Evolutionary conservation across 1,284 basidiomycete species (phyloP).

Genomic region (Xerocomus nothofagi): DNA sequence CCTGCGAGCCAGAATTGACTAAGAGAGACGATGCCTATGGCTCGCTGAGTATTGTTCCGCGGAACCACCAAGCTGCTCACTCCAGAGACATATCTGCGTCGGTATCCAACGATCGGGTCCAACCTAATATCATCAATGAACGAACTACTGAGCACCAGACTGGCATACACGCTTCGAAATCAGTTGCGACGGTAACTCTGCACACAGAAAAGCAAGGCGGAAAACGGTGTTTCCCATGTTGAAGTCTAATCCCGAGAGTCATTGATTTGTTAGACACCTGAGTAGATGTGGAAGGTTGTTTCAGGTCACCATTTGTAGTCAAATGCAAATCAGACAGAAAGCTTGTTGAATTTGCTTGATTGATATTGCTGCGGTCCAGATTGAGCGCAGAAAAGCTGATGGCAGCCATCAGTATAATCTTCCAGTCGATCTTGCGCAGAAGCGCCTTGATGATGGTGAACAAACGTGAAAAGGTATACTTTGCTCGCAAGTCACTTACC

Average conservation of each 20-base stretch:
- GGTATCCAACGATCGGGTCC: conserved; percentile 74
- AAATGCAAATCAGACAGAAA: conserved; percentile 63
- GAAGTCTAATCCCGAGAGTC: conserved; percentile 42
- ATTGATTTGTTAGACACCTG: not conserved
- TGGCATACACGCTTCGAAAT: conserved; percentile 58
- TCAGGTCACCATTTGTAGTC: conserved; percentile 52
- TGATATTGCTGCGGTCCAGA: conserved; percentile 50
- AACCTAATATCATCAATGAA: conserved; percentile 30
- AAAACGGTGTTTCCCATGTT: conserved; percentile 65
- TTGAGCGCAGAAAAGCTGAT: conserved; percentile 48
- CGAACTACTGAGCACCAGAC: not conserved
- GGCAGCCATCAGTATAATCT: conserved; percentile 48
- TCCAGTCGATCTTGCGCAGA: conserved; percentile 50
- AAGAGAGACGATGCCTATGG: conserved; percentile 36
- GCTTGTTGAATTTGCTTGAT: conserved; percentile 66
- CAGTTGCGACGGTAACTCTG: conserved; percentile 68
- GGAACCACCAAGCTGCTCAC: conserved; percentile 31
- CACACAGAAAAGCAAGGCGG: conserved; percentile 56
- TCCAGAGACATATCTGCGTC: conserved; percentile 41
- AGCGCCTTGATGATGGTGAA: conserved; percentile 22
- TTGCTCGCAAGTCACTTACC: conserved; percentile 31
- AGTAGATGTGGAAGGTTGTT: too few species aligned
- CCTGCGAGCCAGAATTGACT: conserved; percentile 64
- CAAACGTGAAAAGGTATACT: not conserved
- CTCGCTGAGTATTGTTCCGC: conserved; percentile 27